Base-by-base conservation (phyloP, 495 filamentous ascomycete species). In the Glarea lozoyensis region DNA sequence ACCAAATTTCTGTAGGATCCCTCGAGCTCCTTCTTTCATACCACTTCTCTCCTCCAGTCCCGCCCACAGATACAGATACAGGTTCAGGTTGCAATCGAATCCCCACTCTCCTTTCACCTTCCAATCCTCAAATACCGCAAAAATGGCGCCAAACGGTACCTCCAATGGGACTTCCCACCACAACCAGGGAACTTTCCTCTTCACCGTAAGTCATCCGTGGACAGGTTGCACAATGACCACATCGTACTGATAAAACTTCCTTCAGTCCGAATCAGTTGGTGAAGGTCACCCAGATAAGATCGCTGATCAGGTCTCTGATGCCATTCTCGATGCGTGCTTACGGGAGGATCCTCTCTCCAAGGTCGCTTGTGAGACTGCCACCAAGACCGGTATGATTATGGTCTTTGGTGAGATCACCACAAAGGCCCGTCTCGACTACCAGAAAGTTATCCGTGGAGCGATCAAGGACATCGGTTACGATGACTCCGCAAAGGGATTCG, bases 301-400 rank as follows among this genome's bases (percentile, higher is more conserved):
- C 62, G 86, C 85, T 63, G 92, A 98, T 69, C 92, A 98, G 72
- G 86, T 98, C 57, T 96, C 90, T 40, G 92, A 98, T 70, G 92
- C 92, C 53, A 76, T 98, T 60, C 89, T 98, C 75, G 92, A 98
- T 78, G 92, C 92, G 67, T 97, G 92, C 69, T 72, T 98, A 52
- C 69, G 71, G 45, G 84, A 88, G 64, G 92, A 98, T 63, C 92
- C 92, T 36, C 77, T 97, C 55, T 96, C 92, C 68, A 98, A 98
- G 79, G 83, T 95, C 51, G 92, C 90, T 64, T 98, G 92, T 65
- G 92, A 98, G 78, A 95, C 92, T 46, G 92, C 92, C 57, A 94
- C 92, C 64, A 98, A 98, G 86, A 98, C 92, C 54, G 86, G 86
- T 73, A 96, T 98, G 92, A 76, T 98, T 62, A 96, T 98, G 90